A percentile compares a stretch with the other conserved stretches of the same genome.
These are phyloP conservation scores for Aspergillus steynii DNA, from an alignment of 495 filamentous ascomycete species.

Conservation along the genomic window DNA sequence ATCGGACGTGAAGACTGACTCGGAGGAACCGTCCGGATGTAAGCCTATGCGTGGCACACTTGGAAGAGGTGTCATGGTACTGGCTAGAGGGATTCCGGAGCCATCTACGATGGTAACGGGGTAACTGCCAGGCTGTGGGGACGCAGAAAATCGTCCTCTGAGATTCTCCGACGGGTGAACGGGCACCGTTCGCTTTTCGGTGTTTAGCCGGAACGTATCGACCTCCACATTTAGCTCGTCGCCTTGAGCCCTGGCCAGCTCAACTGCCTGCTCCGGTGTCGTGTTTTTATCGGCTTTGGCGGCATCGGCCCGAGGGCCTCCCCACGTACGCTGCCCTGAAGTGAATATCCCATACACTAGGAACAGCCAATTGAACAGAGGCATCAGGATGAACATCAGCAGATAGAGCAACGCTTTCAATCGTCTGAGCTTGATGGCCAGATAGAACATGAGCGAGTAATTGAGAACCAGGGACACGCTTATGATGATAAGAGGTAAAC, in stretches of 20 bases:
- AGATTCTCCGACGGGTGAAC: constrained; percentile 72
- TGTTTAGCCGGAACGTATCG: constrained; percentile 79
- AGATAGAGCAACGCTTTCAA: constrained; percentile 95
- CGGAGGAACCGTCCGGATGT: constrained; percentile 66
- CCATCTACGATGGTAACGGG: constrained; percentile 36
- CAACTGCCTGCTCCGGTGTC: constrained; percentile 80
- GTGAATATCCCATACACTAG: constrained; percentile 91
- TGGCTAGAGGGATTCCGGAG: constrained; percentile 37
- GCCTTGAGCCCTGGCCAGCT: constrained; percentile 72
- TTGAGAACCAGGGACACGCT: constrained; percentile 93
- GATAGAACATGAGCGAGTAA: constrained; percentile 96
- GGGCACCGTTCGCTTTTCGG: constrained; percentile 57
- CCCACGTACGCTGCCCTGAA: constrained; percentile 94
- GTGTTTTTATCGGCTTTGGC: constrained; percentile 77
- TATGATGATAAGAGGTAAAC: constrained; percentile 92
- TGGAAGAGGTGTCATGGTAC: constrained; percentile 45
- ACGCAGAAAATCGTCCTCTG: constrained; percentile 58
- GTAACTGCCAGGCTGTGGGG: constrained; percentile 54
- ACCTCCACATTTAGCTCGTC: constrained; percentile 93
- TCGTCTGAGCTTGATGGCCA: constrained; percentile 79
- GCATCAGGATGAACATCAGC: constrained; percentile 92
- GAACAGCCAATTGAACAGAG: constrained; percentile 98
- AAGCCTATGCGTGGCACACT: constrained; percentile 51
- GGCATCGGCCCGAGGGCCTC: constrained; percentile 90
- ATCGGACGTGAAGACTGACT: constrained; percentile 64